These are phyloP conservation scores for Eucalyptus sideroxylon DNA, from an alignment of 345 rosid species.

Conservation along the genomic window DNA sequence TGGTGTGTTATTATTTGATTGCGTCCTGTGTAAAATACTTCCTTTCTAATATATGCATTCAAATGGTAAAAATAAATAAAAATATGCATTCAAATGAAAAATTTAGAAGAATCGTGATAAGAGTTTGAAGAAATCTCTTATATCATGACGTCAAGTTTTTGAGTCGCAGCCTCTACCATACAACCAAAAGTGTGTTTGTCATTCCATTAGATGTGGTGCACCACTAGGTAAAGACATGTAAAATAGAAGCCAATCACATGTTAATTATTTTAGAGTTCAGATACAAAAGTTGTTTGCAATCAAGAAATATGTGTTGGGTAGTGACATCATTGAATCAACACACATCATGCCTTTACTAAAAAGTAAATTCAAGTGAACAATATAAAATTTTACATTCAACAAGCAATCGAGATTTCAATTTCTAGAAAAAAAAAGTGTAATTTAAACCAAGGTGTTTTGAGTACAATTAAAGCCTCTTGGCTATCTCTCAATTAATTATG, in stretches of 20 bases:
- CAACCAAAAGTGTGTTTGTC: not conserved
- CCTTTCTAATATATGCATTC: fast-evolving
- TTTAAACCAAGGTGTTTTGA: not conserved
- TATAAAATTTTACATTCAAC: not conserved
- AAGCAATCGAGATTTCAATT: fast-evolving
- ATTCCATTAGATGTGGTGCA: not conserved
- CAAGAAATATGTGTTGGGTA: not conserved
- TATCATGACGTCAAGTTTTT: fast-evolving
- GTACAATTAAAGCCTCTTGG: not conserved
- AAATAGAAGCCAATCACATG: not conserved
- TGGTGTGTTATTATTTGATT: not conserved
- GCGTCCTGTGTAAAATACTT: not conserved
- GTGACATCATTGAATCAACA: not conserved
- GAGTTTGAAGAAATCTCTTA: fast-evolving
- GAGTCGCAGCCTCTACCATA: fast-evolving
- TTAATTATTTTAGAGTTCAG: not conserved
- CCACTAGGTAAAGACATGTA: not conserved
- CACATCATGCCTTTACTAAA: not conserved
- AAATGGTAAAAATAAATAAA: not conserved
- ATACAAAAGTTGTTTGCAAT: not conserved
- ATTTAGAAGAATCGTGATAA: fast-evolving
- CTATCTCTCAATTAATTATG: not conserved
- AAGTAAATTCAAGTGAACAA: fast-evolving
- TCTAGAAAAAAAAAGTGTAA: no score
- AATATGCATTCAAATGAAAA: fast-evolving